phyloP scores from a whole-genome alignment of 805 yeast species.

The Ogataea methylovora region DNA sequence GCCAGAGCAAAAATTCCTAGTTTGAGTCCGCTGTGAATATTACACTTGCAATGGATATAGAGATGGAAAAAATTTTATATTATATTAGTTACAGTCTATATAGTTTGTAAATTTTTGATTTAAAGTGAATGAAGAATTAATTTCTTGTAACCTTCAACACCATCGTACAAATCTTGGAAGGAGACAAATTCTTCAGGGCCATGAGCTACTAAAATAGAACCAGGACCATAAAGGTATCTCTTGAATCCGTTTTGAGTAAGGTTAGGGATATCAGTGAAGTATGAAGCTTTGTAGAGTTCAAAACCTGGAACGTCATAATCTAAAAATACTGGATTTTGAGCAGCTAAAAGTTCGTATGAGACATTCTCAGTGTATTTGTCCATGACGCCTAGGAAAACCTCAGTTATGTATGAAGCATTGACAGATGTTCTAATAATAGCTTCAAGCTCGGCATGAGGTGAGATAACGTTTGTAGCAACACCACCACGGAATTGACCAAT shows the following conservation, averaged over 20 bases:
- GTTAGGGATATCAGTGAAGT: constrained; percentile 39
- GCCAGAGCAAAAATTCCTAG: constrained; percentile 17
- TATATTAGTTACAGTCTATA: no score
- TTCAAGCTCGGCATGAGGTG: constrained; percentile 46
- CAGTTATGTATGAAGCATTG: constrained; percentile 30
- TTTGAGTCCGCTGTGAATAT: constrained; percentile 22
- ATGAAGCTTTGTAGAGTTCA: constrained; percentile 32
- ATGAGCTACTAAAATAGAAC: constrained; percentile 55
- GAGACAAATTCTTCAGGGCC: constrained; percentile 47
- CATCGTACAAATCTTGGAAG: constrained; percentile 35
- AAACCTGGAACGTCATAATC: constrained; percentile 63
- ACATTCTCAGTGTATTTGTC: constrained; percentile 18
- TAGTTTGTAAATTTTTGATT: constrained; percentile 1
- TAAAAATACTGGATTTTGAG: constrained; percentile 32
- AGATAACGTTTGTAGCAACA: constrained; percentile 59
- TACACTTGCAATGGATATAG: constrained; percentile 22
- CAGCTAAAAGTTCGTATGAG: constrained; percentile 12
- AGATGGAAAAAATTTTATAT: constrained; percentile 16
- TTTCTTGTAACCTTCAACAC: constrained; percentile 46
- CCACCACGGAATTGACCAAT: constrained; percentile 54
- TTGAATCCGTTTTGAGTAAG: constrained; percentile 26
- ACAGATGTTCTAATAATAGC: constrained; percentile 48
- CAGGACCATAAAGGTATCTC: constrained; percentile 61
- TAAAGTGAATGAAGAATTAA: constrained; percentile 23
- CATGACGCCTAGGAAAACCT: constrained; percentile 28